Conservation (phyloP, 148 eudicot genomes). For the Camellia lanceoleosa region DNA sequence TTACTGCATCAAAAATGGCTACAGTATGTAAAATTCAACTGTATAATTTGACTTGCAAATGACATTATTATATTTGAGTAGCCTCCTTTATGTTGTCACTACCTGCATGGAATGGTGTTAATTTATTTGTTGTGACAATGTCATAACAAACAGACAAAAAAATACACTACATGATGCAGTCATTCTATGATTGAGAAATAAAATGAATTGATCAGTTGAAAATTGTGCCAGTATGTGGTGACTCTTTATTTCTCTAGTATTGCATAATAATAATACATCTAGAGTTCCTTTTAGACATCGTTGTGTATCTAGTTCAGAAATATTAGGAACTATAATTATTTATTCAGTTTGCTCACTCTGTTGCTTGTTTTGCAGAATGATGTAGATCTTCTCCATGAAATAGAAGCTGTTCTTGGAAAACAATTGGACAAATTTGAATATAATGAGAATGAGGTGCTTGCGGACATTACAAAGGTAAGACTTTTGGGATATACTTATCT, state of each 20-base stretch:
- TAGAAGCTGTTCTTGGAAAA: slow-evolving; percentile 73
- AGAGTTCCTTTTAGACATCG: background rate
- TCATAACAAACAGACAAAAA: too few species aligned
- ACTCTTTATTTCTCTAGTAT: background rate
- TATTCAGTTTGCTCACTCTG: background rate
- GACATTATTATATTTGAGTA: background rate
- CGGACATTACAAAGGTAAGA: slow-evolving; percentile 71
- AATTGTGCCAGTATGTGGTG: background rate
- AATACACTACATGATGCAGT: too few species aligned
- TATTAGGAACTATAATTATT: background rate
- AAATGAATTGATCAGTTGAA: too few species aligned
- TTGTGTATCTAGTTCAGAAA: background rate
- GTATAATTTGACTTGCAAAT: background rate
- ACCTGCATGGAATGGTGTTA: background rate
- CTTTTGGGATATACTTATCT: background rate
- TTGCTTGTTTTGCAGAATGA: slow-evolving; percentile 57
- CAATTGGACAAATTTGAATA: slow-evolving; percentile 65
- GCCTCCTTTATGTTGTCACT: background rate
- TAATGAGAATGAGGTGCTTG: slow-evolving; percentile 69
- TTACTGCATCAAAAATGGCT: background rate
- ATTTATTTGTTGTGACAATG: background rate
- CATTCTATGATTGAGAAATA: too few species aligned
- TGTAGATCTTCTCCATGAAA: slow-evolving; percentile 51
- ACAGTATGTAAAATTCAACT: background rate
- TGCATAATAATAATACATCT: background rate